phyloP scores from a whole-genome alignment of 192 early-diverging fungal species.

The Linnemannia elongata region DNA sequence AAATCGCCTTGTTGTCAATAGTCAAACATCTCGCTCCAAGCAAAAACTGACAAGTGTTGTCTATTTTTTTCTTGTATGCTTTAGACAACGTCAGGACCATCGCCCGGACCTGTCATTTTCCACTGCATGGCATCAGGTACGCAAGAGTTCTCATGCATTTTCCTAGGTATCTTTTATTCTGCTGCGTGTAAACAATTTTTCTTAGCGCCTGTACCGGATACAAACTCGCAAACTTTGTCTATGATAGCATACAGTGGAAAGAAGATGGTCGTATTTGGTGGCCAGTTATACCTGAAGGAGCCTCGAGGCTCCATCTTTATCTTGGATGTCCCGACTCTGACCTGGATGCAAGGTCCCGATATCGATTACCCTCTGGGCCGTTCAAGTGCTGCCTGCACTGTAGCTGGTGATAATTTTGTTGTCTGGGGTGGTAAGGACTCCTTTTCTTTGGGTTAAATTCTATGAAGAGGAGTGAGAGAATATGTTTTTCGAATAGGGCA shows the following conservation, averaged over 20 bases:
- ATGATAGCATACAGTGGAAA: not conserved
- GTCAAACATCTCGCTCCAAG: too few relatives aligned
- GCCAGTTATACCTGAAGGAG: not conserved
- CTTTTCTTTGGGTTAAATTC: not conserved
- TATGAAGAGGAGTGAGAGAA: not conserved
- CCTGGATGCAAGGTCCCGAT: not conserved
- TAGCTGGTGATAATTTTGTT: not conserved
- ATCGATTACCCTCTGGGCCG: not conserved
- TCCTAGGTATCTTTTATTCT: too few relatives aligned
- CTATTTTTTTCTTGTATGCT: too few relatives aligned
- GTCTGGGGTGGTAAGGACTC: slow-evolving; percentile 10
- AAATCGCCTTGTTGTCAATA: too few relatives aligned
- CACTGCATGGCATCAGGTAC: not conserved
- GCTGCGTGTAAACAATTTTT: too few relatives aligned
- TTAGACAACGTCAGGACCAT: not conserved
- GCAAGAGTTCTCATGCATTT: too few relatives aligned
- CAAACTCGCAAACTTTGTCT: not conserved
- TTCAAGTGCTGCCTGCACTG: not conserved
- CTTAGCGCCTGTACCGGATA: not conserved
- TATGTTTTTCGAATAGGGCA: not conserved
- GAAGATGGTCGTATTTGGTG: slow-evolving; percentile 17
- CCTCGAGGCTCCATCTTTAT: not conserved
- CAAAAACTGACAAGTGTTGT: too few relatives aligned
- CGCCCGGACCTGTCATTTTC: not conserved
- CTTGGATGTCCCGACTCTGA: slow-evolving; percentile 4